These are phyloP conservation scores for Aspergillus sp. DNA, from an alignment of 2,329 filamentous ascomycete species.

Conservation along the genomic window DNA sequence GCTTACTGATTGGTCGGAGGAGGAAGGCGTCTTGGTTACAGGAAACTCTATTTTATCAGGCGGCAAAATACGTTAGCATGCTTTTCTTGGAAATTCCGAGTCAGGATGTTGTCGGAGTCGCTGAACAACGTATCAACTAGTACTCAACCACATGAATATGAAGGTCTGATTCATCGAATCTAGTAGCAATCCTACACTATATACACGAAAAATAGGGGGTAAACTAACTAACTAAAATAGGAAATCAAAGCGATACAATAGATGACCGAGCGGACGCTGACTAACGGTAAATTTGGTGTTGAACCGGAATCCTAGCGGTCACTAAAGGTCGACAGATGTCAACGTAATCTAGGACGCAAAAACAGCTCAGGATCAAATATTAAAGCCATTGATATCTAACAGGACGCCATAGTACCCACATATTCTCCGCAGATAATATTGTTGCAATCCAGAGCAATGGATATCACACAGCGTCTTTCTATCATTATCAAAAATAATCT, in stretches of 20 bases:
- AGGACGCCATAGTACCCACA: background rate
- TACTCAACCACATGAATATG: too few species aligned
- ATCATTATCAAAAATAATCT: background rate
- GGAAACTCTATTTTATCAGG: background rate
- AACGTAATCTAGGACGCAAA: background rate
- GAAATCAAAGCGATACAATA: too few species aligned
- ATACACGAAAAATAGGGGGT: too few species aligned
- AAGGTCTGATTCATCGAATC: too few species aligned
- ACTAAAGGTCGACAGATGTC: too few species aligned
- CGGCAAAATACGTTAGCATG: background rate
- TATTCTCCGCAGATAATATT: background rate
- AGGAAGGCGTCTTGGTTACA: background rate
- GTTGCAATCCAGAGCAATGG: background rate
- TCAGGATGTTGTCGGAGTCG: too few species aligned
- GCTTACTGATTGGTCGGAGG: background rate
- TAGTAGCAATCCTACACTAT: too few species aligned
- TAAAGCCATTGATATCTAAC: background rate
- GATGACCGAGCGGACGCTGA: too few species aligned
- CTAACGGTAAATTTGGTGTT: too few species aligned
- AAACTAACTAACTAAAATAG: too few species aligned
- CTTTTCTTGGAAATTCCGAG: background rate
- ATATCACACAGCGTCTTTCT: background rate
- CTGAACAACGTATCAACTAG: too few species aligned
- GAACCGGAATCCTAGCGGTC: too few species aligned
- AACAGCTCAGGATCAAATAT: slow-evolving; percentile 1